phyloP scores from a whole-genome alignment of 345 rosid genomes.

The Diplotaxis tenuifolia region DNA sequence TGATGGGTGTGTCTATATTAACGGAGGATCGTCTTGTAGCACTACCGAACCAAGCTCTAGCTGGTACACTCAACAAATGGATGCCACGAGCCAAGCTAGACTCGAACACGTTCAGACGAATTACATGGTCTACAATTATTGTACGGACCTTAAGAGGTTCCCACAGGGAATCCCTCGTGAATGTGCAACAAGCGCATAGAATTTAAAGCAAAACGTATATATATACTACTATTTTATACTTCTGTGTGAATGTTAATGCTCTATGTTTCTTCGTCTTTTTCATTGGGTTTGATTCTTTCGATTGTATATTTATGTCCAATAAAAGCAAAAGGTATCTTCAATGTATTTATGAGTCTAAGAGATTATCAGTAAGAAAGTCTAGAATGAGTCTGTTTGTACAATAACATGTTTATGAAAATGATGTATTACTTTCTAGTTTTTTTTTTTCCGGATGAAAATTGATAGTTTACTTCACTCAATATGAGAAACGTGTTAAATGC shows the following conservation, averaged over 20 bases:
- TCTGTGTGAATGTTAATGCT: conserved; percentile 26
- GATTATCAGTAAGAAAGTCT: too few species aligned
- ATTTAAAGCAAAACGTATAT: not conserved
- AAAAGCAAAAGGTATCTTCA: too few species aligned
- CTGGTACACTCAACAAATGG: conserved; percentile 50
- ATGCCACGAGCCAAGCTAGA: conserved; percentile 37
- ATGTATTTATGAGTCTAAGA: too few species aligned
- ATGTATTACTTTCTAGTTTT: not conserved
- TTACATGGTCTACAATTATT: conserved; percentile 44
- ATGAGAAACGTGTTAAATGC: conserved; percentile 21
- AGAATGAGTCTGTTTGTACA: too few species aligned
- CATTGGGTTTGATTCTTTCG: conserved; percentile 16
- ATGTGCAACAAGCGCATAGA: conserved; percentile 29
- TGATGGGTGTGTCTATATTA: conserved; percentile 35
- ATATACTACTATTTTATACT: not conserved
- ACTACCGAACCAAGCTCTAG: conserved; percentile 29
- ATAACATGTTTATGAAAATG: conserved; percentile 6
- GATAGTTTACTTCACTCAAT: not conserved
- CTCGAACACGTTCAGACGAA: conserved; percentile 54
- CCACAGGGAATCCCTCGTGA: conserved; percentile 41
- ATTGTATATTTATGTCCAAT: conserved; percentile 23
- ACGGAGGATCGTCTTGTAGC: conserved; percentile 34
- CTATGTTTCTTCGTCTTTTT: not conserved
- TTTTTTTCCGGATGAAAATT: not conserved
- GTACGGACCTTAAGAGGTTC: conserved; percentile 40